phyloP scores from a whole-genome alignment of 2,329 filamentous ascomycete species.

The Fusarium brachygibbosum region DNA sequence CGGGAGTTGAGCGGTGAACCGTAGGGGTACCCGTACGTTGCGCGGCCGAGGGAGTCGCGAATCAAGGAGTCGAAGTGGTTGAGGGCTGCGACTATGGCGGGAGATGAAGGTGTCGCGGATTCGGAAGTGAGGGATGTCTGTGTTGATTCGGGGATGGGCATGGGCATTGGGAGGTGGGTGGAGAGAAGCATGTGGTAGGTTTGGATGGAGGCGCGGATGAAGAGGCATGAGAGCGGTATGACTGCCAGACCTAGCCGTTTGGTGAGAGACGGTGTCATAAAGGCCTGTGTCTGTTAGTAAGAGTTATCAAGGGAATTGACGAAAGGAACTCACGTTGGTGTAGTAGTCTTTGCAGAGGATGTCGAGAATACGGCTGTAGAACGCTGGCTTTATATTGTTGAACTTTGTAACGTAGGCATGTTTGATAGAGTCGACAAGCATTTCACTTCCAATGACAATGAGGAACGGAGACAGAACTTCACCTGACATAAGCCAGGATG shows the following conservation, averaged over 20 bases:
- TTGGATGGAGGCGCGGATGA: conserved; percentile 93
- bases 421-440: conserved; percentile 96
- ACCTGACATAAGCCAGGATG: conserved; percentile 80
- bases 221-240: conserved; percentile 92
- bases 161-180: conserved; percentile 82
- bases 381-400: conserved; percentile 92
- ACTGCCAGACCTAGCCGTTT: conserved; percentile 91
- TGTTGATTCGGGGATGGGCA: conserved; percentile 72
- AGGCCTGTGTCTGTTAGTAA: conserved; percentile 70
- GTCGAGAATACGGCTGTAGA: conserved; percentile 92
- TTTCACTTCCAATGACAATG: conserved; percentile 94
- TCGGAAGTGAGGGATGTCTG: conserved; percentile 76
- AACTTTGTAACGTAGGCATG: conserved; percentile 99
- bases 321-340: conserved; percentile 74
- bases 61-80: conserved; percentile 83
- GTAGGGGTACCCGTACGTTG: conserved; percentile 73
- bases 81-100: conserved; percentile 81
- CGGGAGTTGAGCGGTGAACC: conserved; percentile 56
- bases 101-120: conserved; percentile 73
- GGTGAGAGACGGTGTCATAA: conserved; percentile 89
- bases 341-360: conserved; percentile 98
- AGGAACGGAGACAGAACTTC: conserved; percentile 94
- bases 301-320: background rate
- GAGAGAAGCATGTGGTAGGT: conserved; percentile 99
- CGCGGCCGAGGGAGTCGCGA: conserved; percentile 80